Evolutionary conservation across 2,329 filamentous ascomycete genomes (phyloP).

Genomic region (Aureobasidium leucospermi): DNA sequence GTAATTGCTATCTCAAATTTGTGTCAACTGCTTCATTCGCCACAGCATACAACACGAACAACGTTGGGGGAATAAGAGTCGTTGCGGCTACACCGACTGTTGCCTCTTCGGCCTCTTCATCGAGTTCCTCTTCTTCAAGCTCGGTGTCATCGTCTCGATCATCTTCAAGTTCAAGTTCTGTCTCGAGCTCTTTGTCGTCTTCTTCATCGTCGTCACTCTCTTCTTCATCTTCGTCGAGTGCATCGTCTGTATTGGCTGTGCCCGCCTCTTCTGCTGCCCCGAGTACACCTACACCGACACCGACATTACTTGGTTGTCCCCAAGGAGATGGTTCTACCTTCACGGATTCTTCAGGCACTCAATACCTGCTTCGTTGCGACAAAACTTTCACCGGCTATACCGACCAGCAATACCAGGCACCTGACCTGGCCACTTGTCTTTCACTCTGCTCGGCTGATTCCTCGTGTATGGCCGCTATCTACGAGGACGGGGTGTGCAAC

Average conservation of each 20-base stretch:
- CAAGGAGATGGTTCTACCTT: neutral
- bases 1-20: slow-evolving; percentile 14
- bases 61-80: neutral
- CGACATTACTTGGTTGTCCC: neutral
- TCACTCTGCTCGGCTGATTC: neutral
- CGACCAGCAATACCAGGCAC: neutral
- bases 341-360: neutral
- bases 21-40: neutral
- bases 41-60: neutral
- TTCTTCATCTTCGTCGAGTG: too few species aligned
- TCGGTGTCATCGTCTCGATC: neutral
- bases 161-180: neutral
- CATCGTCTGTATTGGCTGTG: too few species aligned
- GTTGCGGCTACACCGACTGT: neutral
- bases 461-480: neutral
- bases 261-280: too few species aligned
- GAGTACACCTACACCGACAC: too few species aligned
- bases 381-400: neutral
- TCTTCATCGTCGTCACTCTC: too few species aligned
- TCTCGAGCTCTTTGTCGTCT: neutral
- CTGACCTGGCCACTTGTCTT: neutral
- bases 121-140: slow-evolving; percentile 1
- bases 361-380: neutral
- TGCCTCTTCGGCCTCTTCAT: neutral
- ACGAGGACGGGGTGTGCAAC: neutral